Conservation (phyloP, 2,329 filamentous ascomycete genomes). For the Claviceps pazoutovae region DNA sequence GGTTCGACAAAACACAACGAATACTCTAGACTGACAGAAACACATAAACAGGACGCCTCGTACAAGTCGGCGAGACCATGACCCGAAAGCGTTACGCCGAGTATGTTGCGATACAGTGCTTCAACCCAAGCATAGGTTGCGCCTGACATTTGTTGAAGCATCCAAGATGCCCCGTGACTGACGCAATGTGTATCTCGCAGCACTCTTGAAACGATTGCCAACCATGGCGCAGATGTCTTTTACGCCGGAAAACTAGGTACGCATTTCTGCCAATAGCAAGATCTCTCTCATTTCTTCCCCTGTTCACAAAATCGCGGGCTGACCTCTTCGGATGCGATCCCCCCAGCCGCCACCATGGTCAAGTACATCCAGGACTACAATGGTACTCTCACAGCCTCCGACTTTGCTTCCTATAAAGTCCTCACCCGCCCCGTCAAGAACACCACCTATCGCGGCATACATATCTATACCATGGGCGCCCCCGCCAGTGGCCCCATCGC, state of each 20-base stretch:
- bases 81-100: slow-evolving; percentile 65
- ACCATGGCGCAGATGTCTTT: slow-evolving; percentile 57
- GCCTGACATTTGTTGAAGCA: not conserved
- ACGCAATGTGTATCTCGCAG: slow-evolving; percentile 8
- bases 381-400: slow-evolving; percentile 74
- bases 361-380: slow-evolving; percentile 51
- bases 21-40: slow-evolving; percentile 1
- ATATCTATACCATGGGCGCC: slow-evolving; percentile 53
- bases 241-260: slow-evolving; percentile 53
- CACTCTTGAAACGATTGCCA: slow-evolving; percentile 64
- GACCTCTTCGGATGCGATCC: not conserved
- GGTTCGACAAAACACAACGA: not conserved
- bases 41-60: slow-evolving; percentile 35
- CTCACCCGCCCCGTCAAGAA: slow-evolving; percentile 48
- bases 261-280: not conserved
- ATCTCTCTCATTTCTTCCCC: not conserved
- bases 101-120: slow-evolving; percentile 14
- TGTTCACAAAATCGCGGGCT: slow-evolving; percentile 3
- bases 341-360: slow-evolving; percentile 57
- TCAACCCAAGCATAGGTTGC: too few relatives aligned
- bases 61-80: slow-evolving; percentile 63
- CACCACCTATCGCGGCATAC: slow-evolving; percentile 55
- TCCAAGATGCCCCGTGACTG: not conserved
- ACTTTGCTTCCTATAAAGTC: slow-evolving; percentile 61
- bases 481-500: slow-evolving; percentile 69